phyloP scores from a whole-genome alignment of 1,139 yeast species.

The Yamadazyma aaseri region DNA sequence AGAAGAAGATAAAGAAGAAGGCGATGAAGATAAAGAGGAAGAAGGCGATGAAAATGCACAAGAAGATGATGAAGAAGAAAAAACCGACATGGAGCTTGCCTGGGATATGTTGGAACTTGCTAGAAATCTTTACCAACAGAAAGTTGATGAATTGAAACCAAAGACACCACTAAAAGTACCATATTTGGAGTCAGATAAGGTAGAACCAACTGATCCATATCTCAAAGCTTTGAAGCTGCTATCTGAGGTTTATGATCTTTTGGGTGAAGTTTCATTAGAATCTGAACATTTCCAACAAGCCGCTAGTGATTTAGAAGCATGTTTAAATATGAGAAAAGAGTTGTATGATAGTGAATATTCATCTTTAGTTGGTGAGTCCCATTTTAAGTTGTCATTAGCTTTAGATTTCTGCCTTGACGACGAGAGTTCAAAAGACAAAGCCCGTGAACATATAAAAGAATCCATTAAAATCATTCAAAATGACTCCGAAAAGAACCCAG shows the following conservation, averaged over 20 bases:
- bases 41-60: conserved; percentile 19
- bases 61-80: conserved; percentile 46
- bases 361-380: conserved; percentile 71
- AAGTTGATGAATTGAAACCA: conserved; percentile 28
- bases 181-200: conserved; percentile 34
- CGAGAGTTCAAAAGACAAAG: conserved; percentile 45
- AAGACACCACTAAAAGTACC: conserved; percentile 25
- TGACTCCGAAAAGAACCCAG: conserved; percentile 30
- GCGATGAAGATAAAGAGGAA: conserved; percentile 30
- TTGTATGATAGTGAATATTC: conserved; percentile 51
- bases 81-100: conserved; percentile 78
- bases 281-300: conserved; percentile 82
- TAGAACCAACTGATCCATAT: conserved; percentile 29
- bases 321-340: conserved; percentile 55
- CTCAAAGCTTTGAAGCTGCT: conserved; percentile 49
- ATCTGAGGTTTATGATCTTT: conserved; percentile 72
- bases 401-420: conserved; percentile 66
- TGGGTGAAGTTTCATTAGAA: conserved; percentile 89
- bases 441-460: conserved; percentile 55
- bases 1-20: conserved; percentile 31
- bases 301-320: conserved; percentile 57
- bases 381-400: conserved; percentile 79
- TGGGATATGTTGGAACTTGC: conserved; percentile 85
- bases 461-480: conserved; percentile 63
- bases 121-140: conserved; percentile 58